Base-by-base conservation (phyloP, 805 yeast genomes). In the Yarrowia phangngaensis region DNA sequence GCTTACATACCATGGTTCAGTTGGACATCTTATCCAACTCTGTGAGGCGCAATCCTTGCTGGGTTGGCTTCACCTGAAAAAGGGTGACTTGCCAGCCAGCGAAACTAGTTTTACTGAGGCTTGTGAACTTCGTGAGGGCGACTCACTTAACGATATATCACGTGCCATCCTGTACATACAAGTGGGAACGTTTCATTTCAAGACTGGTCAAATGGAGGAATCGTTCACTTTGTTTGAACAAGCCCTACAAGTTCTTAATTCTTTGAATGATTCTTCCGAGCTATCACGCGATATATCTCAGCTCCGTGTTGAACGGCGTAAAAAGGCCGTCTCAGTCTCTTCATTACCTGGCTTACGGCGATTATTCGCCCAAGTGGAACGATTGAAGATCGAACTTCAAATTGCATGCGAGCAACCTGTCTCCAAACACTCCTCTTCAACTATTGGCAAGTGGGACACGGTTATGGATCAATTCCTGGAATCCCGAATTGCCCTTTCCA, bases 241-340 rank as follows among this genome's bases (percentile, higher is more conserved):
- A 3, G 35, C 48, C 14, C 13, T n/a, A 9, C 35, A 22, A 29
- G 28, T 30, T 16, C 8, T 29, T 20, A 41, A 20, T 16, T 20
- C 48, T 6, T 9, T 41, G 28, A 22, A 22, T 16, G 35, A 38
- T 19, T 19, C 29, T 6, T 29, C 35, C 2, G 48, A 29, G 1
- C 17, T 41, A 9, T 28, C 48, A 12, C 34, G 48, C 20, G 48
- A 41, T 13, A 29, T 41, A 35, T 29, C 48, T 7, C 48, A 22
- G 23, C 12, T 38, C 14, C 35, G 29, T 4, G 29, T 41, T 7
- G 48, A 29, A n/a, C 35, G 35, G 8, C 48, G 34, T 14, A 41
- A 29, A 35, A 41, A 41, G 29, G 29, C 35, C 16, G 35, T 29
- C 1, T 20, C 32, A 8, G 17, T 31, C 13, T 17, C 29, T 19